A percentile compares a stretch with the other conserved stretches of the same genome.
Conservation (phyloP, 441 rosid genomes). For the Jatropha multifida region DNA sequence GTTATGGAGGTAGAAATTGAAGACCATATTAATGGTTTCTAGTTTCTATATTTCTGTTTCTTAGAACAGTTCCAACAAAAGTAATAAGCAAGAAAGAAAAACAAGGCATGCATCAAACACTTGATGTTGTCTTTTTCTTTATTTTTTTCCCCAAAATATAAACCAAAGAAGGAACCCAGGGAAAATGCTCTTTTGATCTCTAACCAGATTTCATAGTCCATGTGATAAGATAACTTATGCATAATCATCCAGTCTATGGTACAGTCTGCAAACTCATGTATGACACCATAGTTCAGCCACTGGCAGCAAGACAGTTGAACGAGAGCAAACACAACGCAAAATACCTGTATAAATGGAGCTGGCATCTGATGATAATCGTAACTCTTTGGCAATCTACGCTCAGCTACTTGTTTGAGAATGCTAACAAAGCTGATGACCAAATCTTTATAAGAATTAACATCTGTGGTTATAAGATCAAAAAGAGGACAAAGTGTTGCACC, state of each 20-base stretch:
- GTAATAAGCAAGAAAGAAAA: no score
- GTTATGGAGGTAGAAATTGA: no score
- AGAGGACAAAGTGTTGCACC: constrained; percentile 96
- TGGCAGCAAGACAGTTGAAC: neutral
- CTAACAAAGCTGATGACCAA: constrained; percentile 85
- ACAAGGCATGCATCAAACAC: no score
- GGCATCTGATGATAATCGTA: constrained; percentile 97
- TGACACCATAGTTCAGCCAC: neutral
- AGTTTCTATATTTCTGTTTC: no score
- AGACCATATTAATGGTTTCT: no score
- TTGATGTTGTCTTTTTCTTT: no score
- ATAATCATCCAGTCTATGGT: neutral
- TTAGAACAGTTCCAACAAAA: no score
- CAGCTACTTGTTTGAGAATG: constrained; percentile 94
- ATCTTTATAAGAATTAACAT: constrained; percentile 77
- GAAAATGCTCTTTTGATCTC: neutral
- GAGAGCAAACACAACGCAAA: neutral
- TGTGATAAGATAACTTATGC: neutral
- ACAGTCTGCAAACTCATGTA: neutral
- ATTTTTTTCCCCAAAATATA: no score
- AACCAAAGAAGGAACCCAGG: neutral
- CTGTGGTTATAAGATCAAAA: constrained; percentile 71
- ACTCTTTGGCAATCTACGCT: constrained; percentile 81
- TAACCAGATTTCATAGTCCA: neutral
- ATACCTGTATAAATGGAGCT: constrained; percentile 97